Percentiles rank a stretch among this genome's conserved stretches.
Evolutionary conservation across 129 eudicot genomes (phyloP).

Genomic region (Pseudognaphalium luteoalbum): DNA sequence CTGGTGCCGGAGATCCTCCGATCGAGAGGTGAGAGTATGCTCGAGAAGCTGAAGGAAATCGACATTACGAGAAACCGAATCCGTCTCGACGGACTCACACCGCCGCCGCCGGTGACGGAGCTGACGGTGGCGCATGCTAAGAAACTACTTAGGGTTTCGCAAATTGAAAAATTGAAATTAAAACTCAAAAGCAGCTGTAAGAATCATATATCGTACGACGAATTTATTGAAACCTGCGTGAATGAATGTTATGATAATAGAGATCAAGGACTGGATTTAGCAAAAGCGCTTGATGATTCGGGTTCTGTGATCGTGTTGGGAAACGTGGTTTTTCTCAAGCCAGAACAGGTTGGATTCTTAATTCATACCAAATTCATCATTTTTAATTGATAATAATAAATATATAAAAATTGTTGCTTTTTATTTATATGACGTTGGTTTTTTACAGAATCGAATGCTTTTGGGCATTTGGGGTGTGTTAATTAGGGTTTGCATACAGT

Average conservation of each 20-base stretch:
- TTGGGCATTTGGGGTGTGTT: slow-evolving; percentile 12
- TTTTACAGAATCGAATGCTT: background rate
- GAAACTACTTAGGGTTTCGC: slow-evolving; percentile 66
- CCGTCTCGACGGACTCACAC: slow-evolving; percentile 58
- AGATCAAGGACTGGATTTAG: slow-evolving; percentile 59
- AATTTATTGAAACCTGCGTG: slow-evolving; percentile 54
- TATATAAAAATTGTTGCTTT: background rate
- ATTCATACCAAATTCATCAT: background rate
- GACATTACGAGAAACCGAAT: slow-evolving; percentile 51
- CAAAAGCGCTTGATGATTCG: slow-evolving; percentile 78
- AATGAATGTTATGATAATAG: slow-evolving; percentile 35
- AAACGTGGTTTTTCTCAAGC: slow-evolving; percentile 70
- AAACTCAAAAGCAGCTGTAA: slow-evolving; percentile 42
- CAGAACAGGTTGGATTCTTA: slow-evolving; percentile 75
- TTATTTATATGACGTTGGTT: background rate
- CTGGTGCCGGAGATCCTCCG: slow-evolving; percentile 39
- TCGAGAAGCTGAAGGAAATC: slow-evolving; percentile 56
- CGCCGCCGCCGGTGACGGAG: slow-evolving; percentile 44
- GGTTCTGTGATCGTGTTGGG: slow-evolving; percentile 84
- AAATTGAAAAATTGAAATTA: slow-evolving; percentile 60
- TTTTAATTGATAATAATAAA: background rate
- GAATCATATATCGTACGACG: slow-evolving; percentile 45
- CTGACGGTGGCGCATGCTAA: slow-evolving; percentile 72
- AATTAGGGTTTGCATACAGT: slow-evolving; percentile 10
- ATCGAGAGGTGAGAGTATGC: slow-evolving; percentile 44